Evolutionary conservation across 495 filamentous ascomycete genomes (phyloP), one percentile per base, ranked within the genome.

Genomic region (Pseudoneurospora amorphoporcata): DNA sequence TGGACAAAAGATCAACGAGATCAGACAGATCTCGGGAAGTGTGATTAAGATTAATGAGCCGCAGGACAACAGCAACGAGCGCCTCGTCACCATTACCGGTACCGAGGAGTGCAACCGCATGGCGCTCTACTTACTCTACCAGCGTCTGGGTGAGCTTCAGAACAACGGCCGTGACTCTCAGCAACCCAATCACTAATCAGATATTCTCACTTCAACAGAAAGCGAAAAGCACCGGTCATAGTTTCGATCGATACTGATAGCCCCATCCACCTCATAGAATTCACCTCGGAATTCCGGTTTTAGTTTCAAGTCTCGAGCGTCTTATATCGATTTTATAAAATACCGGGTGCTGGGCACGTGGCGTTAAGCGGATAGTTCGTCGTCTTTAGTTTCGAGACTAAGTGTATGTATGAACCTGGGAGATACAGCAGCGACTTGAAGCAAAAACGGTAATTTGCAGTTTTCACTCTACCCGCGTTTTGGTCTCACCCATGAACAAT

Each of bases 1-100:
- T 72, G 95, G 95, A 73, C 92, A 94, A 35, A 99, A 99, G 89
- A 99, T 99, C 86, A 99, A 99, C 79, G 95, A 99, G 84, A 99
- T 99, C 73, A 90, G 95, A 71, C 93, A 96, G 76, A 87, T 99
- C 76, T 96, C 92, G 77, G 96, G 96, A 73, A 98, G 95, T 82
- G 95, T 98, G 14, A 99, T 99, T 80, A 99, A 99, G 88, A 99
- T 99, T 86, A 99, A 99, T 81, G 95, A 99, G 79, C 95, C 95
- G 0, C 95, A 97, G 77, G 96, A 98, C 80, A 98, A 96, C 83
- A 98, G 94, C 86, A 99, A 98, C 78, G 95, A 99, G 84, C 88
- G 95, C 71, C 85, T 99, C 70, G 95, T 99, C 38, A 99, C 95
- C 8, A 97, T 99, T 76, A 98, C 96, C 5, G 95, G 95, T 69